Evolutionary conservation across 2,329 filamentous ascomycete genomes (phyloP).

Genomic region (Leptographium wingfieldii): DNA sequence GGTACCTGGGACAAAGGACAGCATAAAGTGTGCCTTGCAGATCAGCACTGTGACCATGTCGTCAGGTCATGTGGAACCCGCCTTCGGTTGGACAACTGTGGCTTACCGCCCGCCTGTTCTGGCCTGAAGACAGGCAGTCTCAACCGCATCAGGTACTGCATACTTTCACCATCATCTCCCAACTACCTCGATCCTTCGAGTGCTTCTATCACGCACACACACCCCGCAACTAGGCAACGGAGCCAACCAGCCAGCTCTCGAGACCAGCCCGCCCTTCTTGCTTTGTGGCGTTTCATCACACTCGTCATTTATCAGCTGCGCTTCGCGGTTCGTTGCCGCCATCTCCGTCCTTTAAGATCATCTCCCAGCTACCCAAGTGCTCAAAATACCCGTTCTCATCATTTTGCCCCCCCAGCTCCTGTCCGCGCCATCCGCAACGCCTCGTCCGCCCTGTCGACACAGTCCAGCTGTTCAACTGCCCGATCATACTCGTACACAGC

Average conservation of each 20-base stretch:
- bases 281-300: too few relatives aligned
- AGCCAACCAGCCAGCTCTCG: not conserved
- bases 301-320: not conserved
- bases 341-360: not conserved
- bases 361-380: not conserved
- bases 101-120: too few relatives aligned
- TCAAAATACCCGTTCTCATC: too few relatives aligned
- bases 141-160: not conserved
- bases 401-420: too few relatives aligned
- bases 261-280: not conserved
- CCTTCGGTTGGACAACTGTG: not conserved
- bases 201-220: too few relatives aligned
- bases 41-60: not conserved
- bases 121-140: too few relatives aligned
- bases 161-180: not conserved
- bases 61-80: not conserved
- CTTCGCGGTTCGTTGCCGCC: not conserved
- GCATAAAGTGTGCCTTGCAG: constrained; percentile 6
- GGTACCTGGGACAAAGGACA: not conserved
- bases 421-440: not conserved
- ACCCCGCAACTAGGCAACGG: not conserved
- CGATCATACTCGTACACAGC: not conserved
- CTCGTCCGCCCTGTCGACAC: not conserved
- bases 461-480: not conserved
- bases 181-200: not conserved